phyloP scores from a whole-genome alignment of 441 rosid species.

The Populus hybrid region DNA sequence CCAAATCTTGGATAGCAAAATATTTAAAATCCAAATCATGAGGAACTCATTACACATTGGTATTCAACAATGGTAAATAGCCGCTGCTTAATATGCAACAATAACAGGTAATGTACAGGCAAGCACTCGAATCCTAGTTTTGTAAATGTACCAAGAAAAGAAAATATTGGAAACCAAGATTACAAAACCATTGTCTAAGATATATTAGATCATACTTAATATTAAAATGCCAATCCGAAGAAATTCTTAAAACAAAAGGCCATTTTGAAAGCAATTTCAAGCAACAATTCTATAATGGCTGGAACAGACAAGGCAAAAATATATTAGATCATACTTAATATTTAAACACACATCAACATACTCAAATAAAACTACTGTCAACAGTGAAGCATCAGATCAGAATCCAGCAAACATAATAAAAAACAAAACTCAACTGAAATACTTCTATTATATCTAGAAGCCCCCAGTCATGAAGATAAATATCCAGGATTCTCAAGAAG shows the following conservation, averaged over 20 bases:
- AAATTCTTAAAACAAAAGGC: too few species aligned
- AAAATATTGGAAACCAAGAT: background rate
- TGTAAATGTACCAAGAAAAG: too few species aligned
- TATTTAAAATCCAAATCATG: background rate
- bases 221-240: too few species aligned
- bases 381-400: background rate
- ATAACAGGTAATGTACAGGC: too few species aligned
- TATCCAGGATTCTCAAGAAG: background rate
- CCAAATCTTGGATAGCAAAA: background rate
- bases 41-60: too few species aligned
- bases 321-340: background rate
- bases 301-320: background rate
- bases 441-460: constrained; percentile 10
- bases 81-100: background rate
- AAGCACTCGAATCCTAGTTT: too few species aligned
- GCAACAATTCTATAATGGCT: too few species aligned
- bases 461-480: background rate
- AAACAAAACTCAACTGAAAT: background rate
- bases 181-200: background rate
- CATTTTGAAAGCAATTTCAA: too few species aligned
- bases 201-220: too few species aligned
- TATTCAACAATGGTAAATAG: too few species aligned
- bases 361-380: background rate
- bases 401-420: background rate
- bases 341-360: background rate